These are phyloP conservation scores for Mucor lusitanicus DNA, from an alignment of 371 early-diverging fungal species.

Conservation along the genomic window DNA sequence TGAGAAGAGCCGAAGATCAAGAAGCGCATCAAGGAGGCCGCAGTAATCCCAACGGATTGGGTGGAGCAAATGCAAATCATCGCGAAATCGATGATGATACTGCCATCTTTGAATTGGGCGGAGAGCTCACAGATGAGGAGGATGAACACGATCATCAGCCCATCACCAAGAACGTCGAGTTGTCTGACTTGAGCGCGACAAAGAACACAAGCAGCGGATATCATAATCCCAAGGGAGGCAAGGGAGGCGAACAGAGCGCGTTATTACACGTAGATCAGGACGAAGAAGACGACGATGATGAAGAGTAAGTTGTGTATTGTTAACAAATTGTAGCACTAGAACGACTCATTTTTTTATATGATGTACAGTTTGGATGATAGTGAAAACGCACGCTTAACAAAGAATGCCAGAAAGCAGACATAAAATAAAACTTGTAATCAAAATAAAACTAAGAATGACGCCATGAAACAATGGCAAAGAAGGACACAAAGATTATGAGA, in stretches of 20 bases:
- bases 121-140: conserved; percentile 60
- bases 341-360: not conserved
- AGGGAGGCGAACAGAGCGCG: conserved; percentile 28
- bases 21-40: conserved; percentile 31
- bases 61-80: conserved; percentile 1
- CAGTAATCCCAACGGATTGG: conserved; percentile 10
- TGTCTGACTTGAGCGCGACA: conserved; percentile 8
- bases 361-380: conserved; percentile 44
- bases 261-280: conserved; percentile 36
- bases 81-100: conserved; percentile 45
- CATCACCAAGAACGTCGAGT: conserved; percentile 17
- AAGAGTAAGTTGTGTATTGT: conserved; percentile 31
- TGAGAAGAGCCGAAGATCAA: conserved; percentile 52
- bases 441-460: no score
- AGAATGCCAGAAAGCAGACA: conserved; percentile 34
- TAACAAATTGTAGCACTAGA: no score
- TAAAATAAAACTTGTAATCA: no score
- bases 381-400: conserved; percentile 42
- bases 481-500: no score
- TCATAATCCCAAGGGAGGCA: not conserved
- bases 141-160: conserved; percentile 41
- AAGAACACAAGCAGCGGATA: not conserved
- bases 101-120: conserved; percentile 71
- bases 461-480: no score
- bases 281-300: conserved; percentile 36